Conservation (phyloP, 2,329 filamentous ascomycete genomes). For the Teratosphaeria nubilosa region DNA sequence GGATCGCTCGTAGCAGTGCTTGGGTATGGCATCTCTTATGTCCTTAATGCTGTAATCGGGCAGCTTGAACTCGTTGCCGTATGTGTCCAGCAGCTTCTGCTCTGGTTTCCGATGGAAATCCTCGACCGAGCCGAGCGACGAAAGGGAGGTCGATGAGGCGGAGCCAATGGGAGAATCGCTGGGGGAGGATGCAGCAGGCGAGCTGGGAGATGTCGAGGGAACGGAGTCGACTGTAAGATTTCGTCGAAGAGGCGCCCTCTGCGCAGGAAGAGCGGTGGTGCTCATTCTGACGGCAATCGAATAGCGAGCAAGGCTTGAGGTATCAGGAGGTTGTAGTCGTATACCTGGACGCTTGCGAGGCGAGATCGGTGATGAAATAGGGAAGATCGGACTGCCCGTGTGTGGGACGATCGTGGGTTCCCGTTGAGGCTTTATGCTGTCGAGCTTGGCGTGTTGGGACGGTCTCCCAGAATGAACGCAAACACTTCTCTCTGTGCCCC, state of each 20-base stretch:
- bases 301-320: neutral
- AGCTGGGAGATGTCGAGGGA: constrained; percentile 44
- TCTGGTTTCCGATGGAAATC: constrained; percentile 42
- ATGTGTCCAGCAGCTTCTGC: constrained; percentile 73
- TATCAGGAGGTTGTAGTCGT: neutral
- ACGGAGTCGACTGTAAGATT: constrained; percentile 42
- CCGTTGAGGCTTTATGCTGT: neutral
- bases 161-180: constrained; percentile 53
- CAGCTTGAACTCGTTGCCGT: constrained; percentile 87
- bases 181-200: constrained; percentile 47
- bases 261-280: constrained; percentile 42
- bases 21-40: constrained; percentile 91
- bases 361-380: neutral
- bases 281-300: constrained; percentile 27
- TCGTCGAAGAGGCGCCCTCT: constrained; percentile 32
- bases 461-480: neutral
- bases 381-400: neutral
- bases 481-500: neutral
- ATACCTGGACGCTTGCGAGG: neutral
- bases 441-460: constrained; percentile 1
- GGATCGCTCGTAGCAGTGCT: constrained; percentile 92
- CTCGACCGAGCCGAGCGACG: constrained; percentile 65
- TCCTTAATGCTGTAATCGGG: constrained; percentile 97
- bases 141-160: constrained; percentile 79
- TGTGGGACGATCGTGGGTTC: neutral